phyloP scores from a whole-genome alignment of 2,329 filamentous ascomycete genomes.

The Ceratocystis diversiconidia region DNA sequence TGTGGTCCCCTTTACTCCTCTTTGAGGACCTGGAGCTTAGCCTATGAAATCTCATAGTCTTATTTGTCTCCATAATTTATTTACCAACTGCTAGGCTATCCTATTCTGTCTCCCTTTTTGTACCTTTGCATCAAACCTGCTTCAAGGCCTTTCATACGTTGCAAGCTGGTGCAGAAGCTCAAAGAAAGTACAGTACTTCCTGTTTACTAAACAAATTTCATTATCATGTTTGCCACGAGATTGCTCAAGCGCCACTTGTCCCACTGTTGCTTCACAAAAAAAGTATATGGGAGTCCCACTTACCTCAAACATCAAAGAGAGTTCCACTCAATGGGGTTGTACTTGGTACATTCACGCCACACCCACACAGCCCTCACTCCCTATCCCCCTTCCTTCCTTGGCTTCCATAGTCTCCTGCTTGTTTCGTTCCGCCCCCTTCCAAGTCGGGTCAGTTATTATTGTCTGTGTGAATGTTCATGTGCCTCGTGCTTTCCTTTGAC shows the following conservation, averaged over 20 bases:
- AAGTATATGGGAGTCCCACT: background rate
- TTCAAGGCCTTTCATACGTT: background rate
- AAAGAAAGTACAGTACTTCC: background rate
- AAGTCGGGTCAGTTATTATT: slow-evolving; percentile 13
- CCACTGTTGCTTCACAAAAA: slow-evolving; percentile 3
- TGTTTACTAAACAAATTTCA: background rate
- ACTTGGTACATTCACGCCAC: slow-evolving; percentile 14
- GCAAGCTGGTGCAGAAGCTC: background rate
- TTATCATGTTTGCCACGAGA: background rate
- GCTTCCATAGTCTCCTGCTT: slow-evolving; percentile 8
- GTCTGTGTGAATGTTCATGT: slow-evolving; percentile 7
- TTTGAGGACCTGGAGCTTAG: background rate
- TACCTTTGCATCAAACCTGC: background rate
- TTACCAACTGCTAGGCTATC: background rate
- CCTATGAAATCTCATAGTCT: background rate
- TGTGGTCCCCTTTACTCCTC: background rate
- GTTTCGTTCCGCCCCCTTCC: slow-evolving; percentile 11
- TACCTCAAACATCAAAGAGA: slow-evolving; percentile 1
- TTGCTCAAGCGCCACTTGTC: background rate
- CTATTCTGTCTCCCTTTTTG: background rate
- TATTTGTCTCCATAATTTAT: background rate
- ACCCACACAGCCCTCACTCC: slow-evolving; percentile 6
- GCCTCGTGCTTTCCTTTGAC: slow-evolving; percentile 4
- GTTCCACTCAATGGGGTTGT: slow-evolving; percentile 1
- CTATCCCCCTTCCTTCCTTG: slow-evolving; percentile 2